phyloP scores from a whole-genome alignment of 441 rosid species.

The Eruca vesicaria region DNA sequence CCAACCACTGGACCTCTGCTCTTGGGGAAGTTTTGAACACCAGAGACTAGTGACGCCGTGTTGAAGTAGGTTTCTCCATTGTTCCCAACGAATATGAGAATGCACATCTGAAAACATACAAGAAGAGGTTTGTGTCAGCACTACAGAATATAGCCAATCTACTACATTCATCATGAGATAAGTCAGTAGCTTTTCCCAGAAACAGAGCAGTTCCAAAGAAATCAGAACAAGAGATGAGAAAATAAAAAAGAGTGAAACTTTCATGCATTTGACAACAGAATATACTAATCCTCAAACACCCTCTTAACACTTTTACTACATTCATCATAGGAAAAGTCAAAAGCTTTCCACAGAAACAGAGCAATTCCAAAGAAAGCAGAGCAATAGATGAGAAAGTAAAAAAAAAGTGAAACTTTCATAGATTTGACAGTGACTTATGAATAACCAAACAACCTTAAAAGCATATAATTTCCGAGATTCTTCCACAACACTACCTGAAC shows the following conservation, averaged over 20 bases:
- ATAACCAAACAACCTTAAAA: constrained; percentile 20
- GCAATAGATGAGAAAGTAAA: background rate
- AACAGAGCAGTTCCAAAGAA: background rate
- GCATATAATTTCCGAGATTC: constrained; percentile 7
- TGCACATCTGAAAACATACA: constrained; percentile 60
- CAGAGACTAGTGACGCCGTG: constrained; percentile 83
- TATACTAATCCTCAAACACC: no score
- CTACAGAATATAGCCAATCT: background rate
- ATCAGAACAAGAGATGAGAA: constrained; percentile 2
- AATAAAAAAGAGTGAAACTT: background rate
- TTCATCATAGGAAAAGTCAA: background rate
- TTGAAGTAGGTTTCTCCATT: constrained; percentile 98
- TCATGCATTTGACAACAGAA: constrained; percentile 6
- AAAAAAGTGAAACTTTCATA: background rate
- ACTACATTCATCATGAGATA: background rate
- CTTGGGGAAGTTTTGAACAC: constrained; percentile 94
- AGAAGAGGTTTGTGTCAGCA: background rate
- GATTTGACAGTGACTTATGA: constrained; percentile 8
- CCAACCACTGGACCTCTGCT: constrained; percentile 97
- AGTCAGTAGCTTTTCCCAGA: background rate
- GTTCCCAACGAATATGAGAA: constrained; percentile 83
- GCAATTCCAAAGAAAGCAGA: background rate
- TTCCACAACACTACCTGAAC: background rate
- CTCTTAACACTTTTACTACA: no score
- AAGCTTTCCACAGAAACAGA: background rate